Base-by-base conservation (phyloP, 2,329 filamentous ascomycete species). In the Penicillium polonicum region DNA sequence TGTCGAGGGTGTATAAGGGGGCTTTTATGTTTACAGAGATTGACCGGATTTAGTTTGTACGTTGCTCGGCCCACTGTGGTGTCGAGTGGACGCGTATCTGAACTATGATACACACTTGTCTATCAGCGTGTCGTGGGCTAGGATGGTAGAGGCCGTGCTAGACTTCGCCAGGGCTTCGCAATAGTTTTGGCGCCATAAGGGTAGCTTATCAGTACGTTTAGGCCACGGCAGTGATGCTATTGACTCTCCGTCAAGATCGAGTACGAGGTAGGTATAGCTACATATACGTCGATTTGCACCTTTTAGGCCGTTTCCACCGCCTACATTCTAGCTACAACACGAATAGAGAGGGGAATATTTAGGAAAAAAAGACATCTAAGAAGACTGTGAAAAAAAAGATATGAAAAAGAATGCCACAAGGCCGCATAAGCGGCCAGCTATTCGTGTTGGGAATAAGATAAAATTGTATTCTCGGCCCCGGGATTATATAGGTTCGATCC, bases 381-480 rank as follows among this genome's bases (percentile, higher is more conserved):
- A 19, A 10, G 7, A n/a, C 2, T 29, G 27, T 29, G 27, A 23
- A 38, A n/a, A n/a, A n/a, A 17, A 4, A 36, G 13, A 36, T 29
- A 29, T 5, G 6, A 7, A 38, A 36, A 38, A 19, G 9, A 4
- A n/a, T 9, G n/a, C 2, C n/a, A 21, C 9, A 38, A 21, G 36
- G 36, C 9, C n/a, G n/a, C n/a, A 21, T 19, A 21, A 39, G 9
- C 8, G n/a, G 4, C 9, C n/a, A 2, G 9, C 2, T 39, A 4
- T 19, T 39, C n/a, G 8, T 35, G 33, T n/a, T 41, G 48, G 54
- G 48, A 46, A 57, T 52, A 50, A 41, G 15, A 41, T 52, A 45
- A 9, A 46, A 13, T 39, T 39, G 41, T 4, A 31, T 25, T 31
- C n/a, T 29, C 13, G 13, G n/a, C 12, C 17, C 13, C 13, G 4